Base-by-base conservation (phyloP, 768 basidiomycete species). In the Suillus decipiens region DNA sequence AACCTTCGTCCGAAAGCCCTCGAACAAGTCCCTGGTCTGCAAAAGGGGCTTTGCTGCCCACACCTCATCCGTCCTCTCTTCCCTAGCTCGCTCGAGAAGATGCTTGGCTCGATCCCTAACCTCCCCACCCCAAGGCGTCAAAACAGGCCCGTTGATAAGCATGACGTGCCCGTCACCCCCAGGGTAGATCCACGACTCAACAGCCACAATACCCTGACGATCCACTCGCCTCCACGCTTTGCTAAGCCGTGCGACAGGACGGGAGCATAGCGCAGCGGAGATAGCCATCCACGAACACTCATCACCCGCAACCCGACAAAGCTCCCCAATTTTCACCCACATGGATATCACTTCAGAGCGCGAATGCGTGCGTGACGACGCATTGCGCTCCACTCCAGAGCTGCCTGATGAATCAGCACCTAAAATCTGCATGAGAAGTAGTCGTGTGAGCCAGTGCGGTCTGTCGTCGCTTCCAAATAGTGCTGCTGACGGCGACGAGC, bases 161-260 rank as follows among this genome's bases (percentile, higher is more conserved):
- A 64, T 64, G 2, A 70, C 69, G 5, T 74, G 75, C 1, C 70
- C 80, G 48, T 76, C 77, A 11, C 72, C 72, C 59, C 72, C 74
- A 34, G 78, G 74, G 68, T 86, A 81, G 0, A 88, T 83, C 92
- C 92, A 93, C 3, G 81, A 79, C 65, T 92, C 89, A 34, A 92
- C 82, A 3, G 80, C 81, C 9, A 81, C 78, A 53, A 87, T 68
- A 19, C 85, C 84, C 24, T 80, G 78, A 0, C 83, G 71, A 63
- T 92, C 89, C 0, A 90, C 89, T 22, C 92, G 80, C 68, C 85
- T 86, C 93, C 93, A 95, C 6, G 81, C 89, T 72, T 92, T 92
- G 57, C 88, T 89, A 56, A 94, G 73, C 42, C 93, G 78, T 10
- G 91, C 89, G 24, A 95, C 81, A 19, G 93, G 89, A 33, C 87